Evolutionary conservation across 2,329 filamentous ascomycete species (phyloP).

Genomic region (Alternaria sp.): DNA sequence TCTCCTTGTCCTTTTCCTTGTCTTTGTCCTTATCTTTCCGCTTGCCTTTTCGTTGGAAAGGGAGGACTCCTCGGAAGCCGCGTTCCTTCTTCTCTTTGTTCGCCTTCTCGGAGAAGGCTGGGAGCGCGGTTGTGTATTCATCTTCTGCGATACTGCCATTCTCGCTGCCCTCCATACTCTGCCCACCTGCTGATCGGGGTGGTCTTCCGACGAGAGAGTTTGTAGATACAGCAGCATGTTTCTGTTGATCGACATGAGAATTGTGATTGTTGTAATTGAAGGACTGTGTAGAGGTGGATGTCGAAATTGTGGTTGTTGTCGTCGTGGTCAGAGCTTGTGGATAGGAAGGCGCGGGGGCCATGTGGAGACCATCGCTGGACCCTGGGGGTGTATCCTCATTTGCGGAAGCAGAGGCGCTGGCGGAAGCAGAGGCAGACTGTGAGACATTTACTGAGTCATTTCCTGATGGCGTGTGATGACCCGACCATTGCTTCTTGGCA

Average conservation of each 20-base stretch:
- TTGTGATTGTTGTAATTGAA: constrained; percentile 38
- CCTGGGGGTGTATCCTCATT: constrained; percentile 50
- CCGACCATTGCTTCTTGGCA: constrained; percentile 27
- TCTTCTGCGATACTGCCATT: constrained; percentile 49
- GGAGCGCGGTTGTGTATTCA: constrained; percentile 51
- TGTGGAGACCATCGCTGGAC: constrained; percentile 48
- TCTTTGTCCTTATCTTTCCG: constrained; percentile 41
- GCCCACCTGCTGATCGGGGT: constrained; percentile 38
- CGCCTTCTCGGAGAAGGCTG: constrained; percentile 46
- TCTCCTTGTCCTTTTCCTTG: constrained; percentile 30
- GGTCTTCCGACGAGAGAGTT: constrained; percentile 33
- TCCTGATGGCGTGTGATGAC: constrained; percentile 36
- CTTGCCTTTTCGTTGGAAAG: constrained; percentile 50
- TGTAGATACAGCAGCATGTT: constrained; percentile 27
- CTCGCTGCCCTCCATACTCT: constrained; percentile 47
- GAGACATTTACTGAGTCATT: constrained; percentile 40
- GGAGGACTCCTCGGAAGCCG: constrained; percentile 51
- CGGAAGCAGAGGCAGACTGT: constrained; percentile 42
- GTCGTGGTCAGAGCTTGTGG: constrained; percentile 41
- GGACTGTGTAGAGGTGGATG: constrained; percentile 20
- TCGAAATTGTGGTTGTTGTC: constrained; percentile 29
- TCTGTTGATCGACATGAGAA: constrained; percentile 38
- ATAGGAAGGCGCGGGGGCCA: constrained; percentile 44
- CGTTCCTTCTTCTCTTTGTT: constrained; percentile 50
- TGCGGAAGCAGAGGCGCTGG: constrained; percentile 45